Conservation (phyloP, 2,329 filamentous ascomycete genomes). For the Cercospora beticola region DNA sequence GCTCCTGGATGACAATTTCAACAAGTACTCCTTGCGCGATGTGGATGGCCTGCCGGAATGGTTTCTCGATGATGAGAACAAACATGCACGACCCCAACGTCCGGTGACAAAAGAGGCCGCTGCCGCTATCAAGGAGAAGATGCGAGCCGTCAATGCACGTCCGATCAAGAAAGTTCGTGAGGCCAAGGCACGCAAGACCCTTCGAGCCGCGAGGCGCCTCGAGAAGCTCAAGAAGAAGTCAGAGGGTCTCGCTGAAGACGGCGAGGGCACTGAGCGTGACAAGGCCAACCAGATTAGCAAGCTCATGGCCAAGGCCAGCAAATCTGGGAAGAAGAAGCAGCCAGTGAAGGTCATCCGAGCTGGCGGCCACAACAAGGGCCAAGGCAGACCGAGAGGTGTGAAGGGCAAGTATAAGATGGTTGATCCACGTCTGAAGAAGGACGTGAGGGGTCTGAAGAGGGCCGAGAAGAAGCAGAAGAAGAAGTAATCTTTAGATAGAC, state of each 20-base stretch:
- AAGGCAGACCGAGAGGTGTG: conserved; percentile 84
- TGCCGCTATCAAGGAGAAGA: conserved; percentile 88
- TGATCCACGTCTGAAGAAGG: conserved; percentile 93
- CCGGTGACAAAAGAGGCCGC: conserved; percentile 92
- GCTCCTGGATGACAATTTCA: conserved; percentile 87
- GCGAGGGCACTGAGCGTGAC: conserved; percentile 82
- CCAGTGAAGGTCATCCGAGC: conserved; percentile 88
- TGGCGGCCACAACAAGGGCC: conserved; percentile 76
- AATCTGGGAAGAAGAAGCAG: conserved; percentile 68
- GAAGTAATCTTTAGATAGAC: conserved; percentile 14
- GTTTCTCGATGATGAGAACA: conserved; percentile 91
- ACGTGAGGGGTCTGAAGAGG: conserved; percentile 83
- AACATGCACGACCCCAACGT: conserved; percentile 78
- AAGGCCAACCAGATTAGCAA: conserved; percentile 83
- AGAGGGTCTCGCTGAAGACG: conserved; percentile 74
- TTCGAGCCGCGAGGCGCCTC: conserved; percentile 83
- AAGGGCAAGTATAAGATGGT: conserved; percentile 99
- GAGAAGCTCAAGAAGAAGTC: conserved; percentile 98
- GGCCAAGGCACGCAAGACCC: conserved; percentile 94
- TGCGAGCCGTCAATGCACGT: conserved; percentile 86
- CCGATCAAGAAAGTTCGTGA: conserved; percentile 99
- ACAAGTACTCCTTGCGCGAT: conserved; percentile 88
- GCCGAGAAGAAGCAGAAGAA: conserved; percentile 61
- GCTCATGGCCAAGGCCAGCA: conserved; percentile 76
- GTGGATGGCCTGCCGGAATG: conserved; percentile 90